phyloP scores from a whole-genome alignment of 2,329 filamentous ascomycete species.

The Cladosporium phlei region DNA sequence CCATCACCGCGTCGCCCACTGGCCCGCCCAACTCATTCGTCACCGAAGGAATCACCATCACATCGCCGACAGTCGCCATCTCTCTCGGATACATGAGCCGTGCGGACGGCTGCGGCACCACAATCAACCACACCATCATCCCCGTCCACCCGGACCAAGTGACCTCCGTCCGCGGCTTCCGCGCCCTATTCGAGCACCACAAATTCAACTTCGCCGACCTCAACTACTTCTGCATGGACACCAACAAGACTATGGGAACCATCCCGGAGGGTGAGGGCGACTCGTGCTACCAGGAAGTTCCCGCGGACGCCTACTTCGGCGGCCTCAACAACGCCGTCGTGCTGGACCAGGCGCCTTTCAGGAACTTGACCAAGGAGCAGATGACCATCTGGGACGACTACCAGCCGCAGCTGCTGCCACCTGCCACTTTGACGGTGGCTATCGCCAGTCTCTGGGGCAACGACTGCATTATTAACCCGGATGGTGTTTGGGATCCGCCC shows the following conservation, averaged over 20 bases:
- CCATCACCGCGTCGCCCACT: conserved; percentile 17
- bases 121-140: conserved; percentile 20
- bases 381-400: conserved; percentile 23
- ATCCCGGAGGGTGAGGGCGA: conserved; percentile 16
- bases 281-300: conserved; percentile 25
- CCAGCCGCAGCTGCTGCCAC: conserved; percentile 19
- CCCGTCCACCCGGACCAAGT: conserved; percentile 20
- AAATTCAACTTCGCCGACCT: conserved; percentile 23
- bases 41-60: conserved; percentile 23
- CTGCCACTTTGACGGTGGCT: conserved; percentile 6
- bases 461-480: conserved; percentile 15
- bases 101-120: conserved; percentile 21
- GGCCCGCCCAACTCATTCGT: conserved; percentile 21
- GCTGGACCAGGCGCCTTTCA: conserved; percentile 1
- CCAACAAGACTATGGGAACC: conserved; percentile 16
- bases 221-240: conserved; percentile 21
- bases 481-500: conserved; percentile 21
- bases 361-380: conserved; percentile 7
- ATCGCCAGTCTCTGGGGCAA: conserved; percentile 16
- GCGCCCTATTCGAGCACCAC: conserved; percentile 15
- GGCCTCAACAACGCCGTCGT: conserved; percentile 12
- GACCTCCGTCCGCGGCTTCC: conserved; percentile 18
- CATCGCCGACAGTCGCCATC: conserved; percentile 21
- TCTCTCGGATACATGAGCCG: conserved; percentile 17
- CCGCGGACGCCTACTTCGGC: conserved; percentile 22